Evolutionary conservation across 345 rosid genomes (phyloP).

Genomic region (Tarenaya hassleriana): DNA sequence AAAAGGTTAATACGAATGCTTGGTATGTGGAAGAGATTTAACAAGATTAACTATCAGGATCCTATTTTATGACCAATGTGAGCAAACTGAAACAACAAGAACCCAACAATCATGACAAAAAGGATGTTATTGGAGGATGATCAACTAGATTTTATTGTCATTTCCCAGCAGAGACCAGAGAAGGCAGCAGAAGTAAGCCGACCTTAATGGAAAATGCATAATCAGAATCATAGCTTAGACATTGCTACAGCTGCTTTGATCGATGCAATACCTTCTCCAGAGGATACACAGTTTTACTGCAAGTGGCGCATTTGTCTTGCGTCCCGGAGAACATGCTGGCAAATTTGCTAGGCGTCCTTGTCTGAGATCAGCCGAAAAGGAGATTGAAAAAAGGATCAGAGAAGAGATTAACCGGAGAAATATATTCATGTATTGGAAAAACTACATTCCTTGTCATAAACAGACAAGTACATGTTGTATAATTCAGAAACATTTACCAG

Average conservation of each 20-base stretch:
- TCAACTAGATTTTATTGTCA: not conserved
- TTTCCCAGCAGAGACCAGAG: not conserved
- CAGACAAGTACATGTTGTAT: conserved; percentile 14
- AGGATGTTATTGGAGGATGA: no score
- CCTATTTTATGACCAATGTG: no score
- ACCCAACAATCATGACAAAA: no score
- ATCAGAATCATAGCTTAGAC: not conserved
- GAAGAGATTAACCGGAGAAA: not conserved
- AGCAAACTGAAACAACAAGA: no score
- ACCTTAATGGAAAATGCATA: not conserved
- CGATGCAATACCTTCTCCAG: conserved; percentile 99
- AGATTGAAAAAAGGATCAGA: not conserved
- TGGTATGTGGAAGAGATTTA: no score
- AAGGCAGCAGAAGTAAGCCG: not conserved
- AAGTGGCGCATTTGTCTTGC: conserved; percentile 91
- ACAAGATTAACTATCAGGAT: no score
- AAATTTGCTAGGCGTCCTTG: conserved; percentile 88
- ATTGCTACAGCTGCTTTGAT: not conserved
- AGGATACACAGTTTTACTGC: conserved; percentile 96
- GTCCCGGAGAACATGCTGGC: conserved; percentile 97
- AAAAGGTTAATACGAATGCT: no score
- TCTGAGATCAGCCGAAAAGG: conserved; percentile 45
- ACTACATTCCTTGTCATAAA: conserved; percentile 14
- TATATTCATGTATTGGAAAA: no score
- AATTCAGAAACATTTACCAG: conserved; percentile 48